Base-by-base conservation (phyloP, 2,329 filamentous ascomycete genomes). In the Chrysosphaeria jannelii region DNA sequence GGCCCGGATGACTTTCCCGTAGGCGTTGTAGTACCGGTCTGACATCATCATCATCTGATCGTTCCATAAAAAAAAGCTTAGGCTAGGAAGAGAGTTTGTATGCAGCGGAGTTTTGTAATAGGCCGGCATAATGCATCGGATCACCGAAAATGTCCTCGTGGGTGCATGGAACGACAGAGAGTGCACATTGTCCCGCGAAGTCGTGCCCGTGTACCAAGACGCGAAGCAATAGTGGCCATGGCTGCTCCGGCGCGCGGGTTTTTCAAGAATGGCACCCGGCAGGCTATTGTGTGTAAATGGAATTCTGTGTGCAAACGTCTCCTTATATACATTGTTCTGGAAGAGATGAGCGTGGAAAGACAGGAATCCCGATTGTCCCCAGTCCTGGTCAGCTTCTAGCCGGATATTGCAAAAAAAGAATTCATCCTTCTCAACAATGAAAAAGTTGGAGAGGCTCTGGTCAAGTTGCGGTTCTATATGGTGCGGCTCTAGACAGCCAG, bases 141-240 rank as follows among this genome's bases (percentile, higher is more conserved):
- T n/a, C 10, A 12, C 8, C 10, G 19, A 11, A 15, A 33, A 33
- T 3, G 14, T 19, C 11, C 20, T 17, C 3, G 29, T 29, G 19
- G 30, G 30, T 5, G 32, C 22, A 23, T 31, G 29, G 13, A 32
- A 33, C 9, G 26, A 12, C 8, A 33, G 14, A 8, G 30, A 28
- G 8, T 19, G 22, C 4, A 33, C 14, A 21, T 21, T 23, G 8
- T 19, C 14, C 3, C 23, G 14, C 10, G 21, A 8, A 11, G 8
- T 10, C 21, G 14, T 7, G 7, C 21, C 19, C 7, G 23, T 19
- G 7, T 26, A 27, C 31, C 31, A 32, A 8, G 29, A 20, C 6
- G 25, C 24, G 19, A 32, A 18, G 4, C 26, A 21, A 20, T 24
- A 28, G 1, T 27, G 22, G 2, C 28, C 28, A 11, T 26, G 25